These are phyloP conservation scores for Kalmusia sp. DNA, from an alignment of 2,329 filamentous ascomycete species.

Conservation along the genomic window DNA sequence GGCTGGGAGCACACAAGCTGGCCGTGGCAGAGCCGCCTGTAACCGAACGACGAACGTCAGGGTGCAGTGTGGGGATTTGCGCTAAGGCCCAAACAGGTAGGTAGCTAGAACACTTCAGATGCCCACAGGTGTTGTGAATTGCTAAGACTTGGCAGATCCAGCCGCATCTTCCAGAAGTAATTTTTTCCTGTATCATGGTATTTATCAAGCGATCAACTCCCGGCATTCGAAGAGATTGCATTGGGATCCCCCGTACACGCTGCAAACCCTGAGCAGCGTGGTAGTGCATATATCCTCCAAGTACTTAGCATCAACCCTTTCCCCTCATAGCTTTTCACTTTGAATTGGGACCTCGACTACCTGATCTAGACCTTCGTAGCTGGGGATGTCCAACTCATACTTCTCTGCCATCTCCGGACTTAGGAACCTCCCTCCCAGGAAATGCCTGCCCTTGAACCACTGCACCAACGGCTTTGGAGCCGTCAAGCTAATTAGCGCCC, in stretches of 20 bases:
- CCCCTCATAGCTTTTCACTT: conserved; percentile 27
- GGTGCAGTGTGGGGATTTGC: conserved; percentile 15
- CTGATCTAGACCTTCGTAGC: conserved; percentile 87
- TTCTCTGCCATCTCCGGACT: conserved; percentile 79
- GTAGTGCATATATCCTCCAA: too few species aligned
- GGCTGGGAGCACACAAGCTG: conserved; percentile 21
- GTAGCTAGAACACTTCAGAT: too few species aligned
- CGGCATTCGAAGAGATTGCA: too few species aligned
- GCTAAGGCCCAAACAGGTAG: conserved; percentile 16
- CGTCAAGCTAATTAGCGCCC: conserved; percentile 83
- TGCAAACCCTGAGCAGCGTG: too few species aligned
- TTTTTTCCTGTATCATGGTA: too few species aligned
- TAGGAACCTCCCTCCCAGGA: conserved; percentile 90
- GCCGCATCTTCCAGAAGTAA: too few species aligned
- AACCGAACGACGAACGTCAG: conserved; percentile 27
- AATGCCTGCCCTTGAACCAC: conserved; percentile 86
- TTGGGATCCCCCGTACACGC: too few species aligned
- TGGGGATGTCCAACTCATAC: conserved; percentile 82
- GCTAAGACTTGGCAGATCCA: too few species aligned
- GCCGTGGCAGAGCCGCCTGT: conserved; percentile 30
- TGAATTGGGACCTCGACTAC: conserved; percentile 72
- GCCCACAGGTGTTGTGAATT: too few species aligned
- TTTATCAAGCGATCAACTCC: too few species aligned
- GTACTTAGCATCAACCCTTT: too few species aligned
- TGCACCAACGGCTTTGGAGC: conserved; percentile 90